phyloP scores from a whole-genome alignment of 495 filamentous ascomycete species.

The Neurospora africana region DNA sequence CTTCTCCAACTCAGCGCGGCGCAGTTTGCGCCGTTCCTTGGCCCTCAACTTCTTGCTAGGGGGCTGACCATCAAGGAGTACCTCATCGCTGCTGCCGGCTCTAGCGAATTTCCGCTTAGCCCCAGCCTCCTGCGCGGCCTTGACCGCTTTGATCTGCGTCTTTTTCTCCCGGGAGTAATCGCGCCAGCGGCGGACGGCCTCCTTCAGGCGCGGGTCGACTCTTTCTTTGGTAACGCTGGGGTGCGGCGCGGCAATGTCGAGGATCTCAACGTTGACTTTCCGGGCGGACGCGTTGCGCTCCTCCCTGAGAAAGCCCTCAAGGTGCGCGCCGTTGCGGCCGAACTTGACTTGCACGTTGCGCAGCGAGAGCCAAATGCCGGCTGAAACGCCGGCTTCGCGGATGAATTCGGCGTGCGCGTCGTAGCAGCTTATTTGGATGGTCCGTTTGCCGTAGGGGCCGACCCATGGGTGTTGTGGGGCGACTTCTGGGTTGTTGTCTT shows the following conservation, averaged over 20 bases:
- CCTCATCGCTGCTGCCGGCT: slow-evolving; percentile 15
- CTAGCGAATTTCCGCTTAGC: slow-evolving; percentile 14
- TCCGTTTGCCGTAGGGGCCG: slow-evolving; percentile 67
- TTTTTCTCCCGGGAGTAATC: slow-evolving; percentile 50
- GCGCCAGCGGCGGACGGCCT: slow-evolving; percentile 50
- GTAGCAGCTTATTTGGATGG: slow-evolving; percentile 62
- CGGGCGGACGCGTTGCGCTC: slow-evolving; percentile 40
- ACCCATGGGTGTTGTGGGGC: slow-evolving; percentile 39
- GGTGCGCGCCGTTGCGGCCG: slow-evolving; percentile 34
- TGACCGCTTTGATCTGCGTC: slow-evolving; percentile 31
- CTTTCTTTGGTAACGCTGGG: slow-evolving; percentile 11
- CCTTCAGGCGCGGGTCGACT: slow-evolving; percentile 46
- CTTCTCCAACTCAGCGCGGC: slow-evolving; percentile 6
- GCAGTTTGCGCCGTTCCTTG: slow-evolving; percentile 15
- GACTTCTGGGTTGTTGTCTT: slow-evolving; percentile 17
- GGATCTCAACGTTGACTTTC: slow-evolving; percentile 41
- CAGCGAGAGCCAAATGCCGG: slow-evolving; percentile 51
- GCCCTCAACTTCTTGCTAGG: slow-evolving; percentile 20
- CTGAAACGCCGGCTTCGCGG: slow-evolving; percentile 38
- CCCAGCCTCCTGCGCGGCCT: slow-evolving; percentile 11
- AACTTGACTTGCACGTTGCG: slow-evolving; percentile 64
- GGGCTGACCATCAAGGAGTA: slow-evolving; percentile 18
- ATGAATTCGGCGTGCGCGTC: slow-evolving; percentile 54
- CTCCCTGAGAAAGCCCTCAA: slow-evolving; percentile 65
- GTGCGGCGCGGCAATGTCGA: slow-evolving; percentile 11